Conservation (phyloP, 2,329 filamentous ascomycete species). For the Arthrocladium fulminans region DNA sequence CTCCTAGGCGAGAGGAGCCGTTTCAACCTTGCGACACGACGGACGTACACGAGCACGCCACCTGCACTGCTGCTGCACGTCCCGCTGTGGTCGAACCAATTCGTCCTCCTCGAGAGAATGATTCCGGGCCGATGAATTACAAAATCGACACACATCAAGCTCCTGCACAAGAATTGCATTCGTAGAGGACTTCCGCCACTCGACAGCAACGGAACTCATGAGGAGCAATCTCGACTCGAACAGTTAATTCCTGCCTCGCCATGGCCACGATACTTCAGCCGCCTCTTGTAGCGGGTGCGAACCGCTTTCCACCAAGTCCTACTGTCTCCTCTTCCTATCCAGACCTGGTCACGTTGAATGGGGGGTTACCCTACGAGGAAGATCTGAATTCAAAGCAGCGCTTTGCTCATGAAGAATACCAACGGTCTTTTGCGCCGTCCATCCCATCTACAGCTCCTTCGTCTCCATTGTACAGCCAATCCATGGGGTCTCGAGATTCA, state of each 20-base stretch:
- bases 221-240: background rate
- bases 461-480: constrained; percentile 30
- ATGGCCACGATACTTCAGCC: constrained; percentile 31
- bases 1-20: background rate
- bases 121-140: background rate
- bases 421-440: constrained; percentile 24
- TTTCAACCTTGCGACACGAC: background rate
- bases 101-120: background rate
- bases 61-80: background rate
- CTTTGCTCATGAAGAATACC: constrained; percentile 16
- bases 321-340: constrained; percentile 23
- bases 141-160: background rate
- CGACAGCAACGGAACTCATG: background rate
- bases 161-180: background rate
- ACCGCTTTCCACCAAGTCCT: constrained; percentile 27
- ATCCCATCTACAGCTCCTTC: constrained; percentile 30
- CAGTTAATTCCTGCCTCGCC: background rate
- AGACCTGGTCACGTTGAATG: constrained; percentile 14
- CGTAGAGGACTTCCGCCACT: background rate
- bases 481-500: constrained; percentile 25
- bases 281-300: constrained; percentile 25
- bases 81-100: background rate
- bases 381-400: constrained; percentile 8
- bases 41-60: background rate
- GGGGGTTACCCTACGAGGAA: constrained; percentile 13